phyloP scores from a whole-genome alignment of 495 filamentous ascomycete genomes.

The Annulohypoxylon bovei region DNA sequence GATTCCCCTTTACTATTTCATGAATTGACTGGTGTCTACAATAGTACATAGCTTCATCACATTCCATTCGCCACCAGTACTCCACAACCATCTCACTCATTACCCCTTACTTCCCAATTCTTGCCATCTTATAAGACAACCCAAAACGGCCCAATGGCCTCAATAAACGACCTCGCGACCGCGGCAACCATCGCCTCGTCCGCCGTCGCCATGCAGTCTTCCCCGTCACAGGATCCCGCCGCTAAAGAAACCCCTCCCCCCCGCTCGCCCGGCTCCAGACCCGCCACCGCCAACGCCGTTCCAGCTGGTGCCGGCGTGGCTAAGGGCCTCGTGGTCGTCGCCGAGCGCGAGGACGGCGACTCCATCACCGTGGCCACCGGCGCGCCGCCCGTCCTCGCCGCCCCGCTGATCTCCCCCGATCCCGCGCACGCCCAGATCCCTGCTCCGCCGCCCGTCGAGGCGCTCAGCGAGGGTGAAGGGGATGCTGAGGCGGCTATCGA shows the following conservation, averaged over 20 bases:
- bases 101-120: no score
- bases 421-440: slow-evolving; percentile 11
- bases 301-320: not conserved
- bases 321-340: not conserved
- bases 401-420: slow-evolving; percentile 38
- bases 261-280: slow-evolving; percentile 1
- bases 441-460: not conserved
- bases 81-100: not conserved
- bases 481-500: not conserved
- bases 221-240: slow-evolving; percentile 21
- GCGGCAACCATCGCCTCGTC: slow-evolving; percentile 53
- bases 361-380: slow-evolving; percentile 29
- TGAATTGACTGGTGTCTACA: not conserved
- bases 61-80: not conserved
- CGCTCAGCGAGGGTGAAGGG: not conserved
- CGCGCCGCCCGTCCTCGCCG: slow-evolving; percentile 34
- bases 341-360: slow-evolving; percentile 23
- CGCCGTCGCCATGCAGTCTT: slow-evolving; percentile 44
- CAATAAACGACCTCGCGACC: slow-evolving; percentile 57
- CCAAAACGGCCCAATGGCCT: slow-evolving; percentile 45
- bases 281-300: not conserved
- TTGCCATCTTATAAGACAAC: not conserved
- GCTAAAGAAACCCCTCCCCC: slow-evolving; percentile 1
- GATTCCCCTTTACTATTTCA: not conserved
- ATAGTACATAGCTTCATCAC: no score